Evolutionary conservation across 441 rosid species (phyloP), one percentile per base, ranked within the genome.

Genomic region (Populus tomentosa): DNA sequence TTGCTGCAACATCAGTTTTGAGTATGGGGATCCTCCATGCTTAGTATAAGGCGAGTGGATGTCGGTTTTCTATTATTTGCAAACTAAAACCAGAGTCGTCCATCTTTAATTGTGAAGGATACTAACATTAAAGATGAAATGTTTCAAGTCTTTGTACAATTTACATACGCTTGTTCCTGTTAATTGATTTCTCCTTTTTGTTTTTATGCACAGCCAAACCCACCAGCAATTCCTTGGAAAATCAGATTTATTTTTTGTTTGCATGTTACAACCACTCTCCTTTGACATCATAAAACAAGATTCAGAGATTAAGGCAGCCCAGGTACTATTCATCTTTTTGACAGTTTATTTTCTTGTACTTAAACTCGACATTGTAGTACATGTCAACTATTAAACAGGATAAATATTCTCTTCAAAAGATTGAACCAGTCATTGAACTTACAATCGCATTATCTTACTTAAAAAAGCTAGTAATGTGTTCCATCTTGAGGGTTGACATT

Each of bases 161-260:
- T 50, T 16, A 50, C 20, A 5, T 14, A 14, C n/a, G 6, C 59
- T 50, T 50, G 59, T 50, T 28, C 35, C 28, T 18, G 30, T 53
- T 6, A 38, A 10, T 23, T 32, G 10, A 42, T 7, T 46, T 46
- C 69, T 68, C 38, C 35, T 21, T 10, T 30, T 5, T 59, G 30
- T 71, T 18, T 67, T 70, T 46, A 6, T 69, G 21, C 63, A 23
- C 86, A 92, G 95, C 86, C 95, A 92, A 87, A 92, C 90, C 82
- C 97, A 90, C 85, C 65, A 68, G 24, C 79, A 90, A 23, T 88
- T 87, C 83, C 88, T 84, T 20, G 42, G 70, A 77, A 92, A 90
- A 82, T 86, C 95, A 1, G 94, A 90, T 81, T 67, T 92, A 74
- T 79, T 91, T 62, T 90, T 92, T 18, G 74, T 90, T 10, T 90